Evolutionary conservation across 192 early-diverging fungal species (phyloP), one percentile per base, ranked within the genome.

Genomic region (Cetraspora pellucida): DNA sequence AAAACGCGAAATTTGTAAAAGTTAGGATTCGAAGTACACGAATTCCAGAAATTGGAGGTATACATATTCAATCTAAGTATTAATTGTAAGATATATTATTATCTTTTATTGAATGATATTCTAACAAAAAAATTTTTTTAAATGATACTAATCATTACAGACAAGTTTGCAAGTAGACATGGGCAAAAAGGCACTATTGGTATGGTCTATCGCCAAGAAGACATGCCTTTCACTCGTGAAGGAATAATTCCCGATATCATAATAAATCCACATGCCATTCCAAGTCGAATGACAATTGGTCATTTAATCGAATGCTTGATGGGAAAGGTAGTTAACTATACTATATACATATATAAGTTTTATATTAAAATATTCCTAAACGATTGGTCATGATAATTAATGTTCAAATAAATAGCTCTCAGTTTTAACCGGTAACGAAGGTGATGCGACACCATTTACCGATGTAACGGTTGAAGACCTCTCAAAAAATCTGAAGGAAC

Each of bases 251-350:
- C 98, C 9, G 98, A 99, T 85, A 83, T 99, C 77, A 93, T 99
- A 72, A 94, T 99, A 81, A 99, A 98, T 77, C 98, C 98, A 21
- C 98, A 99, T 87, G 98, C 97, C 81, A 99, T 99, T 87, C 98
- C 98, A 30, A 96, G 95, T 75, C 98, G 98, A 82, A 98, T 99
- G 98, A 99, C 98, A 14, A 98, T 99, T 74, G 98, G 98, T 28
- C 97, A 99, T 88, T 92, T 99, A 84, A 93, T 99, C 72, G 98
- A 99, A 82, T 98, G 97, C 90, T 87, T 99, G 76, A 83, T 99
- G 61, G 92, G 91, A 52, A 98, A 98, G 85, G 74, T 76, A 28
- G 23, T 30, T 7, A 10, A 52, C 11, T 52, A 19, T 4, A n/a
- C 16, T 54, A 19, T 19, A 54, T 16, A 19, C 4, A 14, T 54